Percentiles rank a stretch among this genome's conserved stretches.
Evolutionary conservation across 768 basidiomycete species (phyloP).

Genomic region (Lactifluus hygrophoroides): DNA sequence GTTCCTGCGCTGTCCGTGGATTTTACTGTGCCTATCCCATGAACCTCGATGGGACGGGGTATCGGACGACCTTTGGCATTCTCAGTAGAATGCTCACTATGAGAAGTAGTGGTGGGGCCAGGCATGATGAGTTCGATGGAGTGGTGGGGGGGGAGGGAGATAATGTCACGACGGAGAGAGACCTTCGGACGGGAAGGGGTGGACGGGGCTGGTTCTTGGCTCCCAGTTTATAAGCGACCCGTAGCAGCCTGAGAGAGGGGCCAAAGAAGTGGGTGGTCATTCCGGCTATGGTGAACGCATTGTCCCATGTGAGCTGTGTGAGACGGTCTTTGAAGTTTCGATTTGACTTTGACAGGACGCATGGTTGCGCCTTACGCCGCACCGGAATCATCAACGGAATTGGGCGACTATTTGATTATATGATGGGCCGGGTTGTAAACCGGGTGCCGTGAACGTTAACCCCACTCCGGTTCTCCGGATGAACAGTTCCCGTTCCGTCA

Average conservation of each 20-base stretch:
- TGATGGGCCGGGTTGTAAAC: no score
- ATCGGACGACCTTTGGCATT: neutral
- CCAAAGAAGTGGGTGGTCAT: no score
- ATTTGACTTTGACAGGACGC: constrained; percentile 12
- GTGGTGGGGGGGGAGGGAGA: neutral
- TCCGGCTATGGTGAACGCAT: neutral
- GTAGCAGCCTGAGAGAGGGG: neutral
- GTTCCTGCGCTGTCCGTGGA: neutral
- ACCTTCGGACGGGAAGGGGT: neutral
- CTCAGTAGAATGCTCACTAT: neutral
- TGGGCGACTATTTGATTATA: no score
- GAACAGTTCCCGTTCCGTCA: neutral
- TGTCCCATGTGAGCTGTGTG: no score
- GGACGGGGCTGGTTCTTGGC: no score
- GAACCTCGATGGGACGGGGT: neutral
- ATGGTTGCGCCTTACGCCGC: neutral
- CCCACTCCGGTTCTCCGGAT: neutral
- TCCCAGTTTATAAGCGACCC: constrained; percentile 1
- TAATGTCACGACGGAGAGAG: no score
- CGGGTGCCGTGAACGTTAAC: no score
- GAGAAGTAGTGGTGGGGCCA: neutral
- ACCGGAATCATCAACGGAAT: neutral
- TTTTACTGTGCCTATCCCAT: neutral
- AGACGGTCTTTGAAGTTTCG: no score
- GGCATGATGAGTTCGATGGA: constrained; percentile 2